These are phyloP conservation scores for Chloris gayana DNA, from an alignment of 176 grass and related monocot species.

Conservation along the genomic window DNA sequence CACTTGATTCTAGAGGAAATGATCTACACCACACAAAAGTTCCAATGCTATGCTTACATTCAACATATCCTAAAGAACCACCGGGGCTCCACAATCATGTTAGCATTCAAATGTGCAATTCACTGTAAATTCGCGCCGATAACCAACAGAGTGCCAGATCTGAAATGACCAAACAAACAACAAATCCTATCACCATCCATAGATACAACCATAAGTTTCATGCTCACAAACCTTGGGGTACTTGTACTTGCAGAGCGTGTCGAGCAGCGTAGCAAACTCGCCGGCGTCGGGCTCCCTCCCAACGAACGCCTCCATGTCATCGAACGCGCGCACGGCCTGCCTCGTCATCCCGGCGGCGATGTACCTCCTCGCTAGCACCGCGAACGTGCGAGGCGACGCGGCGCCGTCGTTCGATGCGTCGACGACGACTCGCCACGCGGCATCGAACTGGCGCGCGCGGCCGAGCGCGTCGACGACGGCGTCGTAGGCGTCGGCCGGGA, in stretches of 20 bases:
- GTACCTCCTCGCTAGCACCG: conserved; percentile 69
- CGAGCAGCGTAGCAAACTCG: conserved; percentile 79
- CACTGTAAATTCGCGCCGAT: not conserved
- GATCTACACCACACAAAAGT: not conserved
- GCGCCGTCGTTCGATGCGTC: conserved; percentile 63
- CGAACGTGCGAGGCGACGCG: conserved; percentile 67
- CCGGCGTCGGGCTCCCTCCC: conserved; percentile 68
- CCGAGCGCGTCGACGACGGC: conserved; percentile 67
- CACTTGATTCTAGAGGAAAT: not conserved
- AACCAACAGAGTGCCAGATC: not conserved
- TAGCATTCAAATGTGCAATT: not conserved
- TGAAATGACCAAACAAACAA: not conserved
- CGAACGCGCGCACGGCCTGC: conserved; percentile 81
- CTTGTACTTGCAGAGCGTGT: conserved; percentile 96
- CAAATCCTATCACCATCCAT: not conserved
- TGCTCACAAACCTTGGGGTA: conserved; percentile 69
- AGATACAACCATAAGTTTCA: not conserved
- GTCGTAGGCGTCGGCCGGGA: conserved; percentile 58
- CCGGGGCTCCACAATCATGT: not conserved
- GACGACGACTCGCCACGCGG: conserved; percentile 66
- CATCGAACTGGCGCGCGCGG: conserved; percentile 72
- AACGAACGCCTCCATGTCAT: conserved; percentile 95
- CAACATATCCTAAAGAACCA: not conserved
- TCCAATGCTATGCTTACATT: conserved; percentile 11
- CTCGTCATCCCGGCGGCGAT: conserved; percentile 74